Evolutionary conservation across 352 stramenopile species (phyloP), one percentile per base, ranked within the genome.

Genomic region (Thraustotheca clavata): DNA sequence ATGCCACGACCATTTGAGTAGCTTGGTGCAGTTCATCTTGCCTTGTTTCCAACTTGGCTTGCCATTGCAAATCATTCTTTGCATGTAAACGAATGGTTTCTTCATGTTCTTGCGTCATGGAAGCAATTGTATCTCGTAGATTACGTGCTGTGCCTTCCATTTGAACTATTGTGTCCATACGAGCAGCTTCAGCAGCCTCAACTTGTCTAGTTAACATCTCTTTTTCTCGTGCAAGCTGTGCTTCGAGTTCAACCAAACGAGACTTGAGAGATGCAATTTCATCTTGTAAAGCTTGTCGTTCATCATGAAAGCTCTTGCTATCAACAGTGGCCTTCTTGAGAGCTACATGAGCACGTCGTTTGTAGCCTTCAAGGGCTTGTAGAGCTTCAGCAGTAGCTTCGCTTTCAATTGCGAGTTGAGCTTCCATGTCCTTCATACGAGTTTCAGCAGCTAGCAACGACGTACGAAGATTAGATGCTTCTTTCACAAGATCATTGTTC

Each of bases 241-340:
- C 70, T 52, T 77, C 72, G 9, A 74, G 74, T 36, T 72, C 74
- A 1, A 60, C 29, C 33, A 85, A 80, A 18, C 73, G 71, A n/a
- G 79, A 71, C 27, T 86, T 77, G 24, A 87, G 59, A n/a, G 76
- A 18, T 26, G 72, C 60, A 41, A 87, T 86, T 47, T 87, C 78
- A 35, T 74, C 75, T 26, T 77, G 78, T 3, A 87, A 65, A 2
- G 76, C 72, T 46, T 59, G 76, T 36, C 76, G 75, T 57, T 87
- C 76, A 32, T 83, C 75, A 60, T 86, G 79, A 6, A 86, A 67
- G 72, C 79, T 87, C 39, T 84, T 86, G 67, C 71, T 82, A 48
- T 89, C 83, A 62, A 62, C 75, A 4, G 75, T 85, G 33, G 80
- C 75, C 50, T 90, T 92, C 71, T 92, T 92, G 18, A 92, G 49